Percentiles rank a stretch among this genome's conserved stretches.
Evolutionary conservation across 306 rosid species (phyloP).

Genomic region (Gynostemma pentaphyllum): DNA sequence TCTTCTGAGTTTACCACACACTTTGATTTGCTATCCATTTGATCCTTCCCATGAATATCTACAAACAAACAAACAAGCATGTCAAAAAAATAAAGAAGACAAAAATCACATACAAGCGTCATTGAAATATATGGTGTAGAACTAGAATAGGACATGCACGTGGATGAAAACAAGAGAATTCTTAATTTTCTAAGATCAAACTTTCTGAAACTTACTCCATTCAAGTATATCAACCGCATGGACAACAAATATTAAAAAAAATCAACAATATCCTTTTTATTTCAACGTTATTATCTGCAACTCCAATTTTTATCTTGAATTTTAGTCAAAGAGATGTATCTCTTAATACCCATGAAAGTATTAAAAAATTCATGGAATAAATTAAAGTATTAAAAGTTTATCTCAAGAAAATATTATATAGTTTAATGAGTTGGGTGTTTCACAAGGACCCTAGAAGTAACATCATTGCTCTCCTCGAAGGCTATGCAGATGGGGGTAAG

Average conservation of each 20-base stretch:
- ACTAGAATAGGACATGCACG: not conserved
- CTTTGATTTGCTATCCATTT: slow-evolving; percentile 30
- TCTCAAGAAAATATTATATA: not conserved
- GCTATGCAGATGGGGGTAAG: too few relatives aligned
- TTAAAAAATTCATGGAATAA: not conserved
- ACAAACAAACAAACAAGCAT: slow-evolving; percentile 18
- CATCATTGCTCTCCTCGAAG: too few relatives aligned
- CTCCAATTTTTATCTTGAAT: not conserved
- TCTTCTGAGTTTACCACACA: slow-evolving; percentile 30
- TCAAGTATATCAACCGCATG: not conserved
- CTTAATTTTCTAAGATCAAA: not conserved
- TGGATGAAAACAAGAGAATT: not conserved
- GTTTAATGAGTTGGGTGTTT: too few relatives aligned
- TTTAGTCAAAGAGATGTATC: not conserved
- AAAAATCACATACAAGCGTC: not conserved
- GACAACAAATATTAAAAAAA: not conserved
- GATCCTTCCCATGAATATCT: slow-evolving; percentile 38
- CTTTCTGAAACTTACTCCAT: not conserved
- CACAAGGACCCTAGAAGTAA: too few relatives aligned
- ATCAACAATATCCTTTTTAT: not conserved
- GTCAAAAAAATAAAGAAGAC: not conserved
- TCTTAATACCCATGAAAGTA: not conserved
- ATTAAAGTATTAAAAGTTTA: not conserved
- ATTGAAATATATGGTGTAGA: not conserved
- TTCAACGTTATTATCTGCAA: not conserved